These are phyloP conservation scores for Plantago rigida DNA, from an alignment of 305 asterid genomes.

Conservation along the genomic window DNA sequence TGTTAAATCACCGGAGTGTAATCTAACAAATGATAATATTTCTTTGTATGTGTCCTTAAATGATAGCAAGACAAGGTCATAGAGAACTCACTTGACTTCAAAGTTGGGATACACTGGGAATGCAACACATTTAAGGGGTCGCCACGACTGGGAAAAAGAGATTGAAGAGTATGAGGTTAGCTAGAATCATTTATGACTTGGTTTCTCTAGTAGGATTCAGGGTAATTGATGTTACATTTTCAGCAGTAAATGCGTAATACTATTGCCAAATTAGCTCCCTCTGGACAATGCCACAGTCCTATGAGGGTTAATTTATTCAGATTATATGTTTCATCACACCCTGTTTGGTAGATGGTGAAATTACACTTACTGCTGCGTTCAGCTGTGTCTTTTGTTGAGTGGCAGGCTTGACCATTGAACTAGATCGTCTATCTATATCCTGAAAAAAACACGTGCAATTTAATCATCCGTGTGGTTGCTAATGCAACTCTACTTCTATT, in stretches of 20 bases:
- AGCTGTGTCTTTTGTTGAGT: too few species aligned
- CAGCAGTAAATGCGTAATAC: constrained; percentile 4
- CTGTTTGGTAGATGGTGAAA: constrained; percentile 17
- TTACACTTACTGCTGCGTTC: background rate
- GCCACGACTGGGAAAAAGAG: constrained; percentile 71
- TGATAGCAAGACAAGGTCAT: constrained; percentile 91
- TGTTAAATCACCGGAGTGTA: too few species aligned
- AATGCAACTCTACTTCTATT: constrained; percentile 25
- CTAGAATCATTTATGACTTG: constrained; percentile 3
- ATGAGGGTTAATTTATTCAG: background rate
- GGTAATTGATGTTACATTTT: constrained; percentile 3
- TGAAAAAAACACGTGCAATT: constrained; percentile 6
- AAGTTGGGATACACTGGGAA: constrained; percentile 64
- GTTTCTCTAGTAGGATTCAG: background rate
- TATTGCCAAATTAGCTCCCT: constrained; percentile 15
- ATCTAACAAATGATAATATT: too few species aligned
- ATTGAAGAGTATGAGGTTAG: constrained; percentile 82
- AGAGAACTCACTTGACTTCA: constrained; percentile 55
- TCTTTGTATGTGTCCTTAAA: constrained; percentile 24
- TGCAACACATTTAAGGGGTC: constrained; percentile 40
- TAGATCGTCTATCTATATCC: too few species aligned
- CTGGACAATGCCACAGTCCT: constrained; percentile 3
- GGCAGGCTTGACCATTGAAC: too few species aligned
- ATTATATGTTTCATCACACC: constrained; percentile 7
- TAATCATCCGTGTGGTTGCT: constrained; percentile 10